These are phyloP conservation scores for Pythium sukuiense DNA, from an alignment of 352 stramenopile genomes.

Conservation along the genomic window DNA sequence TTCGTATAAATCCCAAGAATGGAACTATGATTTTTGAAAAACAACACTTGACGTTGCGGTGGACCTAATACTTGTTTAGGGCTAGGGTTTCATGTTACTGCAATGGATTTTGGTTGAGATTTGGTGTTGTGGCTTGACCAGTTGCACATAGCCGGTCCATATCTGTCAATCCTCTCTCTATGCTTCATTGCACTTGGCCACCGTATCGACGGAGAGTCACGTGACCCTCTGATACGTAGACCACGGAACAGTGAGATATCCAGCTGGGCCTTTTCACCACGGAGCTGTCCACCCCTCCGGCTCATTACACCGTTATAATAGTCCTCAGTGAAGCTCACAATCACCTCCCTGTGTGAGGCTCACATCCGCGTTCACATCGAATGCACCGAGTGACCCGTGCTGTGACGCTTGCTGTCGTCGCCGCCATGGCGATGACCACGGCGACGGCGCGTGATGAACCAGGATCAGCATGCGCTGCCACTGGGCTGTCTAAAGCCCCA, in stretches of 20 bases:
- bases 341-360: background rate
- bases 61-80: too few relatives aligned
- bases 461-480: background rate
- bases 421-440: background rate
- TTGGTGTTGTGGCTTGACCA: background rate
- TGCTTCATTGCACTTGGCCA: background rate
- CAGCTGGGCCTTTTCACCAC: too few relatives aligned
- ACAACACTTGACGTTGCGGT: too few relatives aligned
- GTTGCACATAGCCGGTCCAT: background rate
- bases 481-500: background rate
- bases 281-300: too few relatives aligned
- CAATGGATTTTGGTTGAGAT: background rate
- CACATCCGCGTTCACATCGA: background rate
- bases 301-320: too few relatives aligned
- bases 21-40: background rate
- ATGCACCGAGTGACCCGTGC: background rate
- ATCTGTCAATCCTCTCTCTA: background rate
- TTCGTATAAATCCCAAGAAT: background rate
- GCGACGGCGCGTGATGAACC: slow-evolving; percentile 1
- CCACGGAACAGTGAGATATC: too few relatives aligned
- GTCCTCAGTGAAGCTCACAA: background rate
- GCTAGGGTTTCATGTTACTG: too few relatives aligned
- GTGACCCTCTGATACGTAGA: background rate
- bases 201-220: background rate
- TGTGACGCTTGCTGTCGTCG: background rate